Evolutionary conservation across 2,329 filamentous ascomycete species (phyloP).

Genomic region (Colletotrichum sojae): DNA sequence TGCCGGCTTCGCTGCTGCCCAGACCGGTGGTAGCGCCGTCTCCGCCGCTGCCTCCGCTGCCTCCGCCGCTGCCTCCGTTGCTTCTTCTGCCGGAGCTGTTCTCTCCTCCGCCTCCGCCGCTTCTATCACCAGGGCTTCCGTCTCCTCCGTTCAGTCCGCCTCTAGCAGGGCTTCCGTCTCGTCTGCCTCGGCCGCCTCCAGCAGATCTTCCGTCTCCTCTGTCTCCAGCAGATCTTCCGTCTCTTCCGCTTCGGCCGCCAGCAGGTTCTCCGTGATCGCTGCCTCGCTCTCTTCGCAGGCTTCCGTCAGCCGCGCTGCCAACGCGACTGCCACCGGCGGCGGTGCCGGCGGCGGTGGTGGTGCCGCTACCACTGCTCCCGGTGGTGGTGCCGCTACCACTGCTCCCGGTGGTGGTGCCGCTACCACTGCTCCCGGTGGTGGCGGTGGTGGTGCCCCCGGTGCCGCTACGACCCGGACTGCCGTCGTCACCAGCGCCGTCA

Average conservation of each 20-base stretch:
- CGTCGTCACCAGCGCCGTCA: conserved; percentile 24
- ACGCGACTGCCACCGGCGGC: neutral
- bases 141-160: neutral
- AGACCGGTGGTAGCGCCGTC: conserved; percentile 19
- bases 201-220: conserved; percentile 4
- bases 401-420: no score
- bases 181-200: conserved; percentile 4
- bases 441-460: neutral
- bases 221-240: conserved; percentile 15
- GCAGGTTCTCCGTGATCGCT: neutral
- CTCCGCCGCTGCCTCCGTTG: conserved; percentile 6
- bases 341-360: neutral
- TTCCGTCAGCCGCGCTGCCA: no score
- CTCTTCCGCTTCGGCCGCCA: neutral
- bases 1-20: conserved; percentile 36
- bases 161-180: neutral
- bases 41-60: neutral
- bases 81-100: neutral
- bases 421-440: neutral
- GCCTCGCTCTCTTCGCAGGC: neutral
- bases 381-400: neutral
- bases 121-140: no score
- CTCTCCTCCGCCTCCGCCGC: neutral
- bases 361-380: neutral
- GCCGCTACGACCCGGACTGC: conserved; percentile 17